Evolutionary conservation across 768 basidiomycete species (phyloP).

Genomic region (Suillus spraguei): DNA sequence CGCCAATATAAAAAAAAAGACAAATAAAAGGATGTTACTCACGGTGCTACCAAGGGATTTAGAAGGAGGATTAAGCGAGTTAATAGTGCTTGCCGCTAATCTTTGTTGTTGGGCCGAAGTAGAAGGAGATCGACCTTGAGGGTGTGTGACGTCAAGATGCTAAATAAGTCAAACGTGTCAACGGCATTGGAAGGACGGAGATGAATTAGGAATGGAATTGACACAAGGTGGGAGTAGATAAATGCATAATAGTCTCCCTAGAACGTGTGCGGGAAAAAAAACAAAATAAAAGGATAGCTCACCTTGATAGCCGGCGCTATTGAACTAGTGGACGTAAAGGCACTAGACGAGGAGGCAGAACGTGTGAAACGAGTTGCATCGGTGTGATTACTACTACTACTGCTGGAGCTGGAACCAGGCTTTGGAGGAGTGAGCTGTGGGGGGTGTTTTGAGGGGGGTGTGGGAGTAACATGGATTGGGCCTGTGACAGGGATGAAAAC

Average conservation of each 20-base stretch:
- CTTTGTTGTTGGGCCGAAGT: constrained; percentile 7
- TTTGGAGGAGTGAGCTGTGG: constrained; percentile 12
- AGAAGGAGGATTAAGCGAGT: background rate
- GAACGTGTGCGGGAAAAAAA: background rate
- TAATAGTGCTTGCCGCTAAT: background rate
- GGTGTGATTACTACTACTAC: constrained; percentile 23
- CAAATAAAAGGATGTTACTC: constrained; percentile 17
- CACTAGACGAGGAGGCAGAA: constrained; percentile 16
- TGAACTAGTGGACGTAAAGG: constrained; percentile 31
- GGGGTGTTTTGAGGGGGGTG: constrained; percentile 17
- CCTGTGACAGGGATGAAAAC: constrained; percentile 11
- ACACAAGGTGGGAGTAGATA: too few relatives aligned
- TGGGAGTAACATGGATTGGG: constrained; percentile 20
- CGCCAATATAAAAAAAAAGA: background rate
- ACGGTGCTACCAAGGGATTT: constrained; percentile 16
- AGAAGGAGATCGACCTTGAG: constrained; percentile 11
- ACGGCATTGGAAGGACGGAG: constrained; percentile 6
- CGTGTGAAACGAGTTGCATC: constrained; percentile 31
- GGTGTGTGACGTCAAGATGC: constrained; percentile 32
- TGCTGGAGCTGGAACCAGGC: constrained; percentile 28
- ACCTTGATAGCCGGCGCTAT: constrained; percentile 25
- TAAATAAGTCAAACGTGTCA: constrained; percentile 21
- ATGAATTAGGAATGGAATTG: background rate
- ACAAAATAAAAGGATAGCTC: constrained; percentile 21
- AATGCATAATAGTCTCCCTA: background rate